Base-by-base conservation (phyloP, 345 rosid genomes). In the Eucalyptus sideroxylon region DNA sequence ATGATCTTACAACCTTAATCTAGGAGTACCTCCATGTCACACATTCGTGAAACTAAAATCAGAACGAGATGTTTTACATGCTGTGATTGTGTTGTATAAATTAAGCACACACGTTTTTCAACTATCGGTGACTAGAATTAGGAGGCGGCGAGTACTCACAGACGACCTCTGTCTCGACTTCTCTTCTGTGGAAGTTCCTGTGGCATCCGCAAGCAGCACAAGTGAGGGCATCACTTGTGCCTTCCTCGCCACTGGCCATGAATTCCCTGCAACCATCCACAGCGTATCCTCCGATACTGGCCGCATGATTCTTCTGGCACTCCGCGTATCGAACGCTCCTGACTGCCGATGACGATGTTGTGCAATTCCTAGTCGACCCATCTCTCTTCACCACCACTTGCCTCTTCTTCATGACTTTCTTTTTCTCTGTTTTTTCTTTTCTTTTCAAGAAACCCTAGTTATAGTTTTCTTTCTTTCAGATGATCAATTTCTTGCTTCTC, bases 241-340 rank as follows among this genome's bases (percentile, higher is more conserved):
- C 91, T 56, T 86, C 91, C 69, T 69, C 91, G 30, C 89, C 91
- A 51, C 88, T 86, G 30, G 91, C 89, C 91, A 90, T 88, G 90
- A 90, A 90, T 40, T 90, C 91, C 67, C 90, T 44, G 44, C 91
- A 90, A 47, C 91, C 91, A n/a, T 90, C 91, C 37, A 90, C 90
- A 9, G 91, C 91, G 31, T 90, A 90, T 16, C 91, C 90, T 27
- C 91, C 91, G 80, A 90, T 69, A 27, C 37, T 21, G 50, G 91
- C 91, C 8, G 91, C 91, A 50, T 90, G 91, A 50, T 90, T 90
- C 91, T 88, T 90, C 89, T 88, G 89, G 89, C 91, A 90, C 72
- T 90, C 91, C 31, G 77, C 90, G 26, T 90, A 90, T 30, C 89
- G 87, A 9, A 87, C 59, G 30, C 83, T 62, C 23, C 90, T 49